These are phyloP conservation scores for Termitomyces sp. DNA, from an alignment of 768 basidiomycete genomes.

Conservation along the genomic window DNA sequence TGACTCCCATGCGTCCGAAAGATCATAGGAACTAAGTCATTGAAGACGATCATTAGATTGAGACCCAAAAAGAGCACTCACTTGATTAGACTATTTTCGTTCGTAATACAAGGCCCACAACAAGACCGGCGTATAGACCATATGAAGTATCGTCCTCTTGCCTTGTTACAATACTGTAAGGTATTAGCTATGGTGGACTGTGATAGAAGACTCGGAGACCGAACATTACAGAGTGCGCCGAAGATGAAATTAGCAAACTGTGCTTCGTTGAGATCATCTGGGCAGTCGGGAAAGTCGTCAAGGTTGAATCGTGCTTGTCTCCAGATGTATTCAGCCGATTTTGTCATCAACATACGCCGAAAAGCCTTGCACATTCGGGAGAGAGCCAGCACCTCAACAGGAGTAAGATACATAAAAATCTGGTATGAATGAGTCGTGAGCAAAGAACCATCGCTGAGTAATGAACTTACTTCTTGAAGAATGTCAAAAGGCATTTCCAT, in stretches of 20 bases:
- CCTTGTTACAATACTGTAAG: neutral
- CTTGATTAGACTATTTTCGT: neutral
- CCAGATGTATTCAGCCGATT: constrained; percentile 5
- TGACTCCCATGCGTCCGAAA: no score
- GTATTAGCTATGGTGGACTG: neutral
- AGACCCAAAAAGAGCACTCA: no score
- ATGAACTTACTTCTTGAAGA: no score
- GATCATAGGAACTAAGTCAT: no score
- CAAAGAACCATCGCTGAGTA: no score
- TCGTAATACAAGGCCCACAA: constrained; percentile 8
- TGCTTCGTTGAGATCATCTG: constrained; percentile 8
- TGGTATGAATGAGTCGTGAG: neutral
- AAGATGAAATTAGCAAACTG: neutral
- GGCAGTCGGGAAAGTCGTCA: constrained; percentile 8
- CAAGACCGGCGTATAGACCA: constrained; percentile 9
- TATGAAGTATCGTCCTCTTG: constrained; percentile 1
- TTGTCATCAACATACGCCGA: no score
- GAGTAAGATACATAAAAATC: constrained; percentile 30
- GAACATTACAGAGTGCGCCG: neutral
- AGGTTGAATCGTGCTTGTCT: constrained; percentile 4
- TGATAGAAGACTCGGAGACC: neutral
- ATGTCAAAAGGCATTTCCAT: no score
- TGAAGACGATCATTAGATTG: neutral
- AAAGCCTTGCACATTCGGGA: constrained; percentile 29
- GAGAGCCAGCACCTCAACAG: constrained; percentile 31